Percentiles rank a stretch among this genome's conserved stretches.
phyloP scores from a whole-genome alignment of 2,329 filamentous ascomycete species.

The Pseudogymnoascus sp. region DNA sequence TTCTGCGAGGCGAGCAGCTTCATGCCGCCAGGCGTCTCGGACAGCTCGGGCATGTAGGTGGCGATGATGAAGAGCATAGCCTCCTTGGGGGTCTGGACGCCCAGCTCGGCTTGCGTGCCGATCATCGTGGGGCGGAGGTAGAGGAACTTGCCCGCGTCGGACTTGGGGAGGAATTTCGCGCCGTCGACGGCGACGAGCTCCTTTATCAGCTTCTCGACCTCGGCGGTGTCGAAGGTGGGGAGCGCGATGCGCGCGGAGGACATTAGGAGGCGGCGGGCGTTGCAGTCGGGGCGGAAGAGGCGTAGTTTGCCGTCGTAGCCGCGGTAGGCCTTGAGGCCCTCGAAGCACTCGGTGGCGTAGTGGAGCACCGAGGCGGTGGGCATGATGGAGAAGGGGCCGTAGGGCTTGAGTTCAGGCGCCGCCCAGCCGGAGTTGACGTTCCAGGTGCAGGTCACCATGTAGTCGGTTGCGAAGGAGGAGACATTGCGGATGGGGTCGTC shows the following conservation, averaged over 20 bases:
- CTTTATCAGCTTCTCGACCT: conserved; percentile 66
- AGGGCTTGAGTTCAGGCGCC: conserved; percentile 65
- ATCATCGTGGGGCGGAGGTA: conserved; percentile 87
- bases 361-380: conserved; percentile 75
- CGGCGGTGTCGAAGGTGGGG: conserved; percentile 60
- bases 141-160: conserved; percentile 60
- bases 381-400: conserved; percentile 68
- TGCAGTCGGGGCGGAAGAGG: conserved; percentile 53
- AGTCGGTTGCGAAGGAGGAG: conserved; percentile 53
- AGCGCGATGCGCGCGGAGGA: conserved; percentile 61
- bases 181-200: conserved; percentile 66
- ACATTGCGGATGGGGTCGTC: conserved; percentile 33
- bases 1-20: conserved; percentile 70
- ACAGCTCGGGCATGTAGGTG: conserved; percentile 50
- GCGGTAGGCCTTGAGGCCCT: conserved; percentile 78
- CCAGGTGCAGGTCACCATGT: conserved; percentile 75
- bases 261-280: conserved; percentile 43
- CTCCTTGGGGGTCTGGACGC: conserved; percentile 69
- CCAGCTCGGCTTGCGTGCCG: conserved; percentile 70
- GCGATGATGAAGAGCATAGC: conserved; percentile 84
- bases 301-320: conserved; percentile 58
- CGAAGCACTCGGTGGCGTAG: conserved; percentile 85
- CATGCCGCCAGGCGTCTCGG: conserved; percentile 46
- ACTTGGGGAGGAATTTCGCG: conserved; percentile 68
- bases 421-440: conserved; percentile 59